These are phyloP conservation scores for Xylariaceae sp. DNA, from an alignment of 2,329 filamentous ascomycete genomes.

Conservation along the genomic window DNA sequence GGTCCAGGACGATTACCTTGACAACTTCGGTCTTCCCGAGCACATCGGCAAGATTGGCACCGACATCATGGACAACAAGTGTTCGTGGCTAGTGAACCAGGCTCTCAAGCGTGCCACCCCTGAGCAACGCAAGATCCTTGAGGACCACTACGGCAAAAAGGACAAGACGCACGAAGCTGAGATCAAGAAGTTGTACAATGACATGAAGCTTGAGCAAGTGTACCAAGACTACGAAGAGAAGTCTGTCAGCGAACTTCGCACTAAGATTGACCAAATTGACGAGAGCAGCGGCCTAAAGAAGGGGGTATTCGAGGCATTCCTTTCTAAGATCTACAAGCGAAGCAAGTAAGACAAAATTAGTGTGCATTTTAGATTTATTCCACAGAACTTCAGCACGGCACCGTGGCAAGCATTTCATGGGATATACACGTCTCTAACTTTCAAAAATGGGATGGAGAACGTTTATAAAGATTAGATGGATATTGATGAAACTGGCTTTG, in stretches of 20 bases:
- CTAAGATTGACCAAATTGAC: conserved; percentile 79
- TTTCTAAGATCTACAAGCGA: conserved; percentile 97
- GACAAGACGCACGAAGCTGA: conserved; percentile 80
- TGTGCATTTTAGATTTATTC: background rate
- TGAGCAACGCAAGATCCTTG: conserved; percentile 85
- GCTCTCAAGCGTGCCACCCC: conserved; percentile 80
- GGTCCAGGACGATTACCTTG: conserved; percentile 97
- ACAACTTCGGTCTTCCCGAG: conserved; percentile 92
- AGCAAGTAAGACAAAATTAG: conserved; percentile 70
- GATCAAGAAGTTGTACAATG: conserved; percentile 88
- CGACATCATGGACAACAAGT: conserved; percentile 99
- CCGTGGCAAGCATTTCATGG: background rate
- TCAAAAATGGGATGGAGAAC: background rate
- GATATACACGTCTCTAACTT: background rate
- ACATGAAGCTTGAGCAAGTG: conserved; percentile 80
- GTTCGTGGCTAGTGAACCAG: conserved; percentile 97
- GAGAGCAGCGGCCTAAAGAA: conserved; percentile 90
- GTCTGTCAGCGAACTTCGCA: conserved; percentile 76
- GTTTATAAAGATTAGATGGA: conserved; percentile 10
- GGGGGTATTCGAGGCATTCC: conserved; percentile 85
- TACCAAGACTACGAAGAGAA: conserved; percentile 93
- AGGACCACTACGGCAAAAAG: conserved; percentile 94
- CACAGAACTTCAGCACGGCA: background rate
- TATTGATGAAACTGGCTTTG: background rate
- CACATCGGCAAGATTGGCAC: conserved; percentile 98